phyloP scores from a whole-genome alignment of 2,329 filamentous ascomycete species.

The Fusarium brachygibbosum region DNA sequence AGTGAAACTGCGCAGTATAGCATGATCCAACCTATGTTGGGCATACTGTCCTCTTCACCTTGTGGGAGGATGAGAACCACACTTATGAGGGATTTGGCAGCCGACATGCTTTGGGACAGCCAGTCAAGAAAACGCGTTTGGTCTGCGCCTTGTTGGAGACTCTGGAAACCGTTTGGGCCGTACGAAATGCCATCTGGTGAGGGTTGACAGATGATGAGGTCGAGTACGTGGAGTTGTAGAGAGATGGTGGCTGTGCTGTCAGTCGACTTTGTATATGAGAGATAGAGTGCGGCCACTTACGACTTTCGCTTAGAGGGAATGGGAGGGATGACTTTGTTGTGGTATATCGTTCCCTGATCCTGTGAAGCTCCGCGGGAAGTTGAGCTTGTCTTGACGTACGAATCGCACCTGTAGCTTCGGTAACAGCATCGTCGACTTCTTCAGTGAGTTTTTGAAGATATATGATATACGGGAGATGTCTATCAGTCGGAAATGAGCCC shows the following conservation, averaged over 20 bases:
- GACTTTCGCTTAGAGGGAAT: slow-evolving; percentile 51
- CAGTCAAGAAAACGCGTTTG: slow-evolving; percentile 45
- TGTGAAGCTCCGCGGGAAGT: slow-evolving; percentile 37
- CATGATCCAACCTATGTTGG: slow-evolving; percentile 53
- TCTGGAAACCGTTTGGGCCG: slow-evolving; percentile 47
- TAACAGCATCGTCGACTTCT: slow-evolving; percentile 49
- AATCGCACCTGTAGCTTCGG: slow-evolving; percentile 18
- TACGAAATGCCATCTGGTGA: slow-evolving; percentile 47
- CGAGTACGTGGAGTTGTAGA: slow-evolving; percentile 49
- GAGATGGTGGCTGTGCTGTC: slow-evolving; percentile 44
- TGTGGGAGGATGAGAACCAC: slow-evolving; percentile 48
- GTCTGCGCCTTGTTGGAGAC: slow-evolving; percentile 28
- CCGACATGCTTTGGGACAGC: slow-evolving; percentile 51
- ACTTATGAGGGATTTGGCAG: slow-evolving; percentile 50
- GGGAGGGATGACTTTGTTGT: slow-evolving; percentile 44
- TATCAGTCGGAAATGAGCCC: slow-evolving; percentile 42
- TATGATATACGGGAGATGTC: slow-evolving; percentile 50
- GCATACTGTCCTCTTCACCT: slow-evolving; percentile 48
- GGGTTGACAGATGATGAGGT: slow-evolving; percentile 51
- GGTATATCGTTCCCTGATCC: slow-evolving; percentile 39
- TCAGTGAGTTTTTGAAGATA: slow-evolving; percentile 51
- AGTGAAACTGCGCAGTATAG: slow-evolving; percentile 51
- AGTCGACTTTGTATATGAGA: not conserved
- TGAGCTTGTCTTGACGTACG: slow-evolving; percentile 5
- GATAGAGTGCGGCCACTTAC: slow-evolving; percentile 35